These are phyloP conservation scores for Akanthomyces muscarius DNA, from an alignment of 2,329 filamentous ascomycete species.

Conservation along the genomic window DNA sequence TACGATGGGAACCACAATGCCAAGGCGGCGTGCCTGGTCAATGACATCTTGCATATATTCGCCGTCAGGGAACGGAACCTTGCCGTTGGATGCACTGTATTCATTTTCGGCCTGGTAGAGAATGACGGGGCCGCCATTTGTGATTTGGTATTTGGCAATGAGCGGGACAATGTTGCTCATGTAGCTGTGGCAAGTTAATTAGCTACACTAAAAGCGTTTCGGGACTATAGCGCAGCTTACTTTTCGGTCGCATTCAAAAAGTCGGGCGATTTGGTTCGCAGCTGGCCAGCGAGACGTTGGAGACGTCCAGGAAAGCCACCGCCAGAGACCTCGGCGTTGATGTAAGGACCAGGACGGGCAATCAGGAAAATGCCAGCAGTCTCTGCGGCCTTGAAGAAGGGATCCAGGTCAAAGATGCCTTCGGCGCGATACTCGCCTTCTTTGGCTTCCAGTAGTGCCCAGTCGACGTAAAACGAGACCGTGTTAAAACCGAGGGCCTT, in stretches of 20 bases:
- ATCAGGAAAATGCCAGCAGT: constrained; percentile 67
- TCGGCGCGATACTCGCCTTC: constrained; percentile 61
- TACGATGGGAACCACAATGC: constrained; percentile 66
- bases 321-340: constrained; percentile 65
- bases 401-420: constrained; percentile 63
- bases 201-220: background rate
- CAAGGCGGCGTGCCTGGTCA: constrained; percentile 57
- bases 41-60: constrained; percentile 64
- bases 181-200: constrained; percentile 39
- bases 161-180: constrained; percentile 52
- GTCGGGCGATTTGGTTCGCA: constrained; percentile 53
- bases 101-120: constrained; percentile 72
- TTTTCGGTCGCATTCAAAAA: constrained; percentile 60
- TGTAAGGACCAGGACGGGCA: constrained; percentile 62
- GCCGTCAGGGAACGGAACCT: constrained; percentile 53
- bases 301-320: constrained; percentile 73
- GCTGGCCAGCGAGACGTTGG: constrained; percentile 53
- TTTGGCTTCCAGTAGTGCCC: constrained; percentile 67
- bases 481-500: constrained; percentile 68
- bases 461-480: constrained; percentile 69
- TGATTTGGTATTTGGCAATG: constrained; percentile 67
- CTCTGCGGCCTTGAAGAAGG: constrained; percentile 65
- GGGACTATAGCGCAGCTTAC: constrained; percentile 30
- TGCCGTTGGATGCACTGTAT: constrained; percentile 34
- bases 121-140: constrained; percentile 68